Base-by-base conservation (phyloP, 495 filamentous ascomycete genomes). In the Aspergillus nanangensis region DNA sequence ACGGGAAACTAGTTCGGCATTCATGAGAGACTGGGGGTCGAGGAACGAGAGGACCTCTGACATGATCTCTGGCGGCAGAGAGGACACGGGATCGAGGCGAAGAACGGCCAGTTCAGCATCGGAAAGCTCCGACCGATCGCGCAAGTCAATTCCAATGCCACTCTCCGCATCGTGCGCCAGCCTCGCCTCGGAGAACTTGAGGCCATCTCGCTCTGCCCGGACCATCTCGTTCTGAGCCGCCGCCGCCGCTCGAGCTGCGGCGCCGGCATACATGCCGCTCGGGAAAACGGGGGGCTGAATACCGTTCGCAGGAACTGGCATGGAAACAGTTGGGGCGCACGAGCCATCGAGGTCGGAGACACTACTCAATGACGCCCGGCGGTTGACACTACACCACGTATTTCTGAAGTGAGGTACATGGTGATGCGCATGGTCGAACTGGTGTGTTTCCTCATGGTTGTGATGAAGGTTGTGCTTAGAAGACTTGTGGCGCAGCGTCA, bases 141-240 rank as follows among this genome's bases (percentile, higher is more conserved):
- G 79, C 20, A 87, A 52, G n/a, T 83, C 77, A 53, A 91, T 87
- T 9, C 83, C 85, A 44, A 91, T 86, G n/a, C 85, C 87, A 65
- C 85, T 89, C 59, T 90, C 86, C 22, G 80, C 74, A 56, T 90
- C 86, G 46, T 70, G 61, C 14, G 65, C 66, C 25, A 67, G 48
- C 45, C 39, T 65, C 33, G 49, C 45, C n/a, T 70, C 70, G 8
- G 53, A 63, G 18, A 43, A 56, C 44, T 61, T 67, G 44, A 44
- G 54, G 32, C 49, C 52, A 35, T 64, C 68, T 45, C 52, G 66
- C 55, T 57, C 70, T n/a, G 51, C 57, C 42, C 71, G 68, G 4
- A 74, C 57, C 33, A 78, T 58, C 46, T 86, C 81, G 55, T 85
- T 85, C 49, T 87, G 80, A 10, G 81, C 81, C 17, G 79, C 79